Conservation (phyloP, 2,329 filamentous ascomycete species). For the Bretziella fagacearum region DNA sequence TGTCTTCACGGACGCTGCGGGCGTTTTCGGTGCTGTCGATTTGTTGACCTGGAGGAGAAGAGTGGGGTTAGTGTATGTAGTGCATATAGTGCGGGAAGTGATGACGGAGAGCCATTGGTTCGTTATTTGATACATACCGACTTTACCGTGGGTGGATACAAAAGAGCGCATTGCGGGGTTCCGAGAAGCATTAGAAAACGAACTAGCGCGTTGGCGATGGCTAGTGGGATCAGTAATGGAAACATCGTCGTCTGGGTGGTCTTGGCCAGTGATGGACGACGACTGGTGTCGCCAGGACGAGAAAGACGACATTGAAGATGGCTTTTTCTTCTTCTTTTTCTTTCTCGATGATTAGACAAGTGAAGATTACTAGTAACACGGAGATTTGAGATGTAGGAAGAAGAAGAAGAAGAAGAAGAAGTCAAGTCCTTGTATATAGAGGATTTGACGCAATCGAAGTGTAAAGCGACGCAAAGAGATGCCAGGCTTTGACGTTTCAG, state of each 20-base stretch:
- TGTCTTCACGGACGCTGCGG: conserved; percentile 67
- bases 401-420: too few relatives aligned
- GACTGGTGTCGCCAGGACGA: conserved; percentile 30
- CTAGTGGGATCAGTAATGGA: conserved; percentile 10
- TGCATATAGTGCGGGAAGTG: neutral
- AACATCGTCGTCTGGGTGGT: conserved; percentile 17
- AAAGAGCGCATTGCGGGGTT: conserved; percentile 50
- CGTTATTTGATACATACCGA: conserved; percentile 40
- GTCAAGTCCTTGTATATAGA: too few relatives aligned
- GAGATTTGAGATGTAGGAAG: too few relatives aligned
- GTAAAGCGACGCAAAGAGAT: too few relatives aligned
- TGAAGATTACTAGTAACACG: too few relatives aligned
- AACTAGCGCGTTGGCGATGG: neutral
- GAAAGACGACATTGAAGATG: conserved; percentile 20
- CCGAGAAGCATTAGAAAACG: conserved; percentile 20
- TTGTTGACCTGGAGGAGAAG: conserved; percentile 20
- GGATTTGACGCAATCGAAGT: too few relatives aligned
- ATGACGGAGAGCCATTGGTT: neutral
- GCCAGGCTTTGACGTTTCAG: too few relatives aligned
- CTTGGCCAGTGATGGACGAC: conserved; percentile 17
- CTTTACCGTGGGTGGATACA: conserved; percentile 43
- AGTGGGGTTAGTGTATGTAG: neutral
- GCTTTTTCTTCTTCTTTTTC: too few relatives aligned
- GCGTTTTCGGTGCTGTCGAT: conserved; percentile 59
- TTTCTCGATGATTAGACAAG: too few relatives aligned